These are phyloP conservation scores for Hemisphaericaspora subhashii DNA, from an alignment of 1,139 yeast species.

Conservation along the genomic window DNA sequence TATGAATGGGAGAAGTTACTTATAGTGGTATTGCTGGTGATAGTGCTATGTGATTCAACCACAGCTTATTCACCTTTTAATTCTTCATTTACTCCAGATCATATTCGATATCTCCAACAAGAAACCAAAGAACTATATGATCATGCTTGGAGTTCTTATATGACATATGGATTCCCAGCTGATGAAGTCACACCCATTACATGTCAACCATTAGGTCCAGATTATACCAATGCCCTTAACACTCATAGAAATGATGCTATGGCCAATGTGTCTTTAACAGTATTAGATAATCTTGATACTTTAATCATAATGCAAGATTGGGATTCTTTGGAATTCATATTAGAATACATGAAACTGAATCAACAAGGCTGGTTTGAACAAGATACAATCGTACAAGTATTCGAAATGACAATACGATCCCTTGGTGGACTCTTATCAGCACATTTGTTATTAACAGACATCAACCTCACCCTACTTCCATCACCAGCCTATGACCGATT, in stretches of 20 bases:
- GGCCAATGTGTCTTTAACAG: constrained; percentile 79
- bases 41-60: background rate
- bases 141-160: constrained; percentile 79
- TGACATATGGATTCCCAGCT: constrained; percentile 70
- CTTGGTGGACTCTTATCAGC: constrained; percentile 78
- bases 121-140: constrained; percentile 61
- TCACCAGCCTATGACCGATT: constrained; percentile 15
- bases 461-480: constrained; percentile 32
- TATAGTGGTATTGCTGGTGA: background rate
- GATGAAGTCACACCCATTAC: constrained; percentile 80
- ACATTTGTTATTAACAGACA: constrained; percentile 66
- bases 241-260: constrained; percentile 75
- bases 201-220: constrained; percentile 71
- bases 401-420: constrained; percentile 79
- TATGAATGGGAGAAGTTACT: background rate
- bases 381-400: constrained; percentile 77
- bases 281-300: constrained; percentile 78
- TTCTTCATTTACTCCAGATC: constrained; percentile 51
- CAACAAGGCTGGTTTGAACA: constrained; percentile 50
- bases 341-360: constrained; percentile 44
- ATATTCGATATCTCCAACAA: constrained; percentile 43
- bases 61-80: constrained; percentile 12
- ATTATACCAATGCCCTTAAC: constrained; percentile 51
- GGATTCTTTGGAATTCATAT: constrained; percentile 49
- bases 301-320: constrained; percentile 70